Base-by-base conservation (phyloP, 2,329 filamentous ascomycete species). In the Sporothrix luriei region DNA sequence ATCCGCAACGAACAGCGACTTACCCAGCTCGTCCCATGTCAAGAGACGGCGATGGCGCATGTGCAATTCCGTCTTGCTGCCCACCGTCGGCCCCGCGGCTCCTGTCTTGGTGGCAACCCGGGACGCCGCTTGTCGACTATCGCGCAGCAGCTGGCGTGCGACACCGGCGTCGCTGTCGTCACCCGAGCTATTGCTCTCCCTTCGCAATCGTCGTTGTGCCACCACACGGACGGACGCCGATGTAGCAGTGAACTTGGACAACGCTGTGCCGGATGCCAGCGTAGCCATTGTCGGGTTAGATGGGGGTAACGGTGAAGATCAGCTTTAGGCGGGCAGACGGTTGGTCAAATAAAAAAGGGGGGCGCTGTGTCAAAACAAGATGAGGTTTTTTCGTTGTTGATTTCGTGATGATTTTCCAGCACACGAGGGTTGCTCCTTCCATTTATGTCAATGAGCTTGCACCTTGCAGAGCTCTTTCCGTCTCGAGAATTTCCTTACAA, bases 1-100 rank as follows among this genome's bases (percentile, higher is more conserved):
- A 46, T 2, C 43, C 21, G 1, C 4, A 29, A 21, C 9, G 19
- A 48, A 49, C 48, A 21, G 33, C 5, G 33, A 46, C 61, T 1
- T 26, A 66, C 62, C 46, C 10, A 66, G 19, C 29, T 66, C 62
- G 5, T 48, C 48, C 62, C 62, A 66, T 13, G 43, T 49, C 24
- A 64, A 49, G 43, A 64, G 61, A 6, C 7, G 61, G 24, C 61
- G 61, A 33, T 14, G 61, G 1, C 16, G 43, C 0, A 29, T 11
- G 10, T 14, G 61, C 11, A 26, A 21, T 13, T 24, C 46, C 14
- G 59, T 33, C 16, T 24, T 29, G 5, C 11, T 33, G 2, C 14
- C 16, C 21, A 24, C 16, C 16, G 2, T 21, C 2, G 59, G 14
- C 9, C 5, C 16, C 24, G 10, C 16, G 14, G 24, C 24, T 24